Conservation (phyloP, 2,329 filamentous ascomycete species). For the Scleromitrula shiraiana region DNA sequence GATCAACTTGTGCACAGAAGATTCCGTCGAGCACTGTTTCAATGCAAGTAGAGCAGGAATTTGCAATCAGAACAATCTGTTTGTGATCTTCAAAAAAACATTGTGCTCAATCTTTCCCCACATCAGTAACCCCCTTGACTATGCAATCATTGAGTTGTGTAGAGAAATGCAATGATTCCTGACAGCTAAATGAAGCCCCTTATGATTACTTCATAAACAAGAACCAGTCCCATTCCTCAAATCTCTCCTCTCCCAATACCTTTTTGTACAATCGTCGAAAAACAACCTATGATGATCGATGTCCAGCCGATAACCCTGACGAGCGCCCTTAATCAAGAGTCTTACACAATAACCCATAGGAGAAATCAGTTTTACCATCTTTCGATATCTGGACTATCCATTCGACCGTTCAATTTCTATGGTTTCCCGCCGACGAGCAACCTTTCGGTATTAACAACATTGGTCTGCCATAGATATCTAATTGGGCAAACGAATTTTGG, state of each 20-base stretch:
- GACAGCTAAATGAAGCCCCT: conserved; percentile 36
- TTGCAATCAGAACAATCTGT: conserved; percentile 24
- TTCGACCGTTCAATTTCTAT: conserved; percentile 40
- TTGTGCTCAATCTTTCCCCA: conserved; percentile 26
- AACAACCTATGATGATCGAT: conserved; percentile 49
- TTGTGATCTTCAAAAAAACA: conserved; percentile 26
- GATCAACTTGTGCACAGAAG: conserved; percentile 40
- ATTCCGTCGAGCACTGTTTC: conserved; percentile 50
- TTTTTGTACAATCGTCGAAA: conserved; percentile 40
- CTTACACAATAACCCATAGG: conserved; percentile 73
- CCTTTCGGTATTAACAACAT: conserved; percentile 30
- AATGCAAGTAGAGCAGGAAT: conserved; percentile 25
- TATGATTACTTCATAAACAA: conserved; percentile 40
- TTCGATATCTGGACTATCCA: conserved; percentile 51
- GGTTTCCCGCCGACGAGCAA: conserved; percentile 45
- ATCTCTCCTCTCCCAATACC: conserved; percentile 27
- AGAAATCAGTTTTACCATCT: conserved; percentile 40
- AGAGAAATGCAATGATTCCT: conserved; percentile 21
- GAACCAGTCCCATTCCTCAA: conserved; percentile 38
- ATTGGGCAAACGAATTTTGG: conserved; percentile 59
- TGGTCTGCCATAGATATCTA: conserved; percentile 38
- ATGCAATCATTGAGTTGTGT: conserved; percentile 21
- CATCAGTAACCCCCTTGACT: conserved; percentile 11
- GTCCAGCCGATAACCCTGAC: conserved; percentile 64
- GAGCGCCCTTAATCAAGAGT: conserved; percentile 65